Base-by-base conservation (phyloP, 768 basidiomycete species). In the Hemileccinum rubropunctum region DNA sequence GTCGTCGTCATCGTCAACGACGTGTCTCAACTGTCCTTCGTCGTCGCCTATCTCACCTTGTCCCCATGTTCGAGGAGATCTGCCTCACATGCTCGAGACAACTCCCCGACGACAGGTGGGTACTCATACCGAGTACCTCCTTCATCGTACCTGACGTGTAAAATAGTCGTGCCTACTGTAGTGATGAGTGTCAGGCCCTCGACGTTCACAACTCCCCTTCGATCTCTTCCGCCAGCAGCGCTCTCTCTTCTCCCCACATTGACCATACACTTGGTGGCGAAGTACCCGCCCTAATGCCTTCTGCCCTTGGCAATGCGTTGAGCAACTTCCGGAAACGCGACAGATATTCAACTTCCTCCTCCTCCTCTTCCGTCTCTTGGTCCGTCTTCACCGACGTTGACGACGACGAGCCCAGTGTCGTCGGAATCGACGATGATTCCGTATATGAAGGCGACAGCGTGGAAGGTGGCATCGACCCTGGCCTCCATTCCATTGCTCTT, bases 41-140 rank as follows among this genome's bases (percentile, higher is more conserved):
- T 26, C 30, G 39, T 18, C 23, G 9, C 18, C 45, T 23, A 14
- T 21, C 17, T 17, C 12, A 17, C 43, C 57, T 43, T 43, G 48
- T 53, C 49, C 61, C 58, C 59, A 90, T 89, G 87, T 88, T 86
- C 68, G 83, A 87, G 77, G 86, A 88, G 74, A 76, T 83, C 60
- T 90, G 88, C 64, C 76, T 90, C 50, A 72, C 77, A 46, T 90
- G 88, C 64, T 84, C 86, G 46, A 82, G 78, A 67, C 79, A 79
- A 47, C 75, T 87, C 58, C 64, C 67, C 54, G 80, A 78, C 67
- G 80, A 83, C 66, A 79, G 78, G 84, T 86, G 74, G 55, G 77
- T 70, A 47, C 50, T 42, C 56, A 46, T 56, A 57, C 54, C 44
- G 45, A 26, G 28, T 51, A 12, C 30, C 35, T 47, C 23, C 53